Evolutionary conservation across 805 yeast species (phyloP), one percentile per base, ranked within the genome.

Genomic region (Metschnikowia sp.): DNA sequence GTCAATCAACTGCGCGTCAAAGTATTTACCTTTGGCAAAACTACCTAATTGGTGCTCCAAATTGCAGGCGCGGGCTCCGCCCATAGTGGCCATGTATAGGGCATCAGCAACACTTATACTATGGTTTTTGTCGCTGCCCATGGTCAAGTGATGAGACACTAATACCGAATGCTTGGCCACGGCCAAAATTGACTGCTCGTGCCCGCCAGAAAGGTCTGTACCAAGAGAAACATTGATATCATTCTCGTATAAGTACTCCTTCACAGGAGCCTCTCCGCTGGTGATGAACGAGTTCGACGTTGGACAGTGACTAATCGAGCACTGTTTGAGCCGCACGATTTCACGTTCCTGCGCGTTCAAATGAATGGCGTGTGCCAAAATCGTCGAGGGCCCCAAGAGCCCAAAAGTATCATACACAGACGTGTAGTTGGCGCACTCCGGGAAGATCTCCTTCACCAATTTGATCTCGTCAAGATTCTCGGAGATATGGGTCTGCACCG

Each of bases 271-370:
- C 64, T 89, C 95, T 13, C 99, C 99, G 10, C 95, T 84, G 0
- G 96, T 83, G 48, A 92, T 76, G 13, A 94, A 82, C 1, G 96
- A 82, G 64, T 92, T 92, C 13, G 96, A 87, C 10, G 89, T 81
- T 2, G 99, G 99, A 68, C 99, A 92, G 66, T 94, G 98, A 4
- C 96, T 78, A 13, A 92, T 80, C 10, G 97, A 95, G 31, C 88
- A 70, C 6, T 78, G 68, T 18, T 78, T 76, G 13, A 58, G 52
- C 51, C 74, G 75, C 39, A 94, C 72, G 18, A 86, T 50, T 13
- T 75, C 65, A 36, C 82, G 72, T 64, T 92, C 99, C 2, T 73
- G 73, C 8, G 79, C 81, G 1, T 79, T 55, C 45, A 92, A 69
- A 60, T 91, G 96, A 34, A 94, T 75, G 33, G 94, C 95, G 61